These are phyloP conservation scores for Cephaloascus fragrans DNA, from an alignment of 805 yeast genomes.

Conservation along the genomic window DNA sequence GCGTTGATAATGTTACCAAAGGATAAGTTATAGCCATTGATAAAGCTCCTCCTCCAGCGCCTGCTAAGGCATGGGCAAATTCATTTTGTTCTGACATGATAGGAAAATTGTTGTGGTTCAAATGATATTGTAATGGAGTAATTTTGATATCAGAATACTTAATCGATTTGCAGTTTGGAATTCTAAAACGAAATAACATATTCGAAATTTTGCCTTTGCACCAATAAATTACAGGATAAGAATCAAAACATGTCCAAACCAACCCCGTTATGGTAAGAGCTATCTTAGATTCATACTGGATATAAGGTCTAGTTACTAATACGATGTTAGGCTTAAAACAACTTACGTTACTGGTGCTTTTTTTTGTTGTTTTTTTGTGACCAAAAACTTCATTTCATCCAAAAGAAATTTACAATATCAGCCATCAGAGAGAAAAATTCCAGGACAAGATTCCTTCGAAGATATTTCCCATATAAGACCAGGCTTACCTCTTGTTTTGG, in stretches of 20 bases:
- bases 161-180: not conserved
- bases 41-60: constrained; percentile 88
- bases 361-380: constrained; percentile 13
- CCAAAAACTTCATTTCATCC: constrained; percentile 19
- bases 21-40: constrained; percentile 88
- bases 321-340: too few relatives aligned
- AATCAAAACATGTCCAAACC: too few relatives aligned
- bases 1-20: constrained; percentile 73
- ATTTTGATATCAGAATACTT: not conserved
- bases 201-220: too few relatives aligned
- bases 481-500: constrained; percentile 39
- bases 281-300: too few relatives aligned
- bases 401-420: constrained; percentile 22
- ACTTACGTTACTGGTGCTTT: not conserved
- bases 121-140: not conserved
- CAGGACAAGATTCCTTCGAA: not conserved
- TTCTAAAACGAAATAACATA: not conserved
- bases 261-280: too few relatives aligned
- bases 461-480: constrained; percentile 31
- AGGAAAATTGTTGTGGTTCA: not conserved
- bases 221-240: too few relatives aligned
- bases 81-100: constrained; percentile 30
- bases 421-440: constrained; percentile 14
- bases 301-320: too few relatives aligned
- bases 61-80: constrained; percentile 85